Percentiles rank a stretch among this genome's conserved stretches.
phyloP scores from a whole-genome alignment of 257 asterid species.

The Lycium barbarum region DNA sequence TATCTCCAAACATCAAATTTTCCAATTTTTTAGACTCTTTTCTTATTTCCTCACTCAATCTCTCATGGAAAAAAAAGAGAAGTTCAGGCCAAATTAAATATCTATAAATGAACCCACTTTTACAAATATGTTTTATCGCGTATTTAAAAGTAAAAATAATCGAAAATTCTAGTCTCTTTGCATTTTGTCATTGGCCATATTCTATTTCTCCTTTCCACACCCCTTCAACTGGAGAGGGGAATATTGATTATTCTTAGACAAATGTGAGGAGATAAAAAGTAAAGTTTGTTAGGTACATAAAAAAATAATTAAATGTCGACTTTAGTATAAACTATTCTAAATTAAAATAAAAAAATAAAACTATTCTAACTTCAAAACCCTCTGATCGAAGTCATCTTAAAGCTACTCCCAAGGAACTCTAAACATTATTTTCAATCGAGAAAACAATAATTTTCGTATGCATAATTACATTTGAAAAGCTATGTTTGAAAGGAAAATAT shows the following conservation, averaged over 20 bases:
- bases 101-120: background rate
- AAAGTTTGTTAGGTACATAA: background rate
- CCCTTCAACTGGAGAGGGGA: no score
- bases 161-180: no score
- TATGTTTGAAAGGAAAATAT: background rate
- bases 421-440: background rate
- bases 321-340: background rate
- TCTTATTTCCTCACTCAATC: background rate
- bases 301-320: background rate
- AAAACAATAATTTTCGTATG: background rate
- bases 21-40: background rate
- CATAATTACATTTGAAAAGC: conserved; percentile 23
- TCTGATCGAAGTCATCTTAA: conserved; percentile 2
- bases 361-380: background rate
- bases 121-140: background rate
- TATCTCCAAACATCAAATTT: background rate
- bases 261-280: no score
- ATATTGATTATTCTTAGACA: no score
- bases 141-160: background rate
- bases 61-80: background rate
- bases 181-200: no score
- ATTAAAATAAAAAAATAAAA: background rate
- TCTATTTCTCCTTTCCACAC: no score
- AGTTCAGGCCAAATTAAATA: background rate
- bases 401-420: background rate